A percentile compares a stretch with the other conserved stretches of the same genome.
Conservation (phyloP, 306 rosid genomes). For the Pachyrhizus erosus region DNA sequence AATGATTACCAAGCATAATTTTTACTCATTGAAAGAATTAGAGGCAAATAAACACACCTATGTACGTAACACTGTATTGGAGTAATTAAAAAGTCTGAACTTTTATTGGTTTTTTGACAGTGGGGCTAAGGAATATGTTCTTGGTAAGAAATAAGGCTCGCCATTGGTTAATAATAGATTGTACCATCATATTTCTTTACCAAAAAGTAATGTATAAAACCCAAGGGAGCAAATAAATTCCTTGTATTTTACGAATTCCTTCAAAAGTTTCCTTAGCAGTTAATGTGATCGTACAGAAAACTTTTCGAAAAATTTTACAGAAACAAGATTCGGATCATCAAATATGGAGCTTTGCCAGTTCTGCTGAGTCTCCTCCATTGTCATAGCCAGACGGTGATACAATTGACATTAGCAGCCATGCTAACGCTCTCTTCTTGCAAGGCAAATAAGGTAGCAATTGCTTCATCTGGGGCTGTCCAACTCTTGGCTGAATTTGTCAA, state of each 20-base stretch:
- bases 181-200: constrained; percentile 47
- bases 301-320: constrained; percentile 45
- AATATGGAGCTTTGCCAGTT: constrained; percentile 65
- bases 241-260: constrained; percentile 47
- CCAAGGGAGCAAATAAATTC: constrained; percentile 34
- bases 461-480: constrained; percentile 66
- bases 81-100: constrained; percentile 36
- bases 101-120: constrained; percentile 46
- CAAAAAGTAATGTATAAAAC: constrained; percentile 39
- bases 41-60: constrained; percentile 12
- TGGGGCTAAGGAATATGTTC: constrained; percentile 60
- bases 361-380: constrained; percentile 65
- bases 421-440: constrained; percentile 79
- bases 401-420: constrained; percentile 64
- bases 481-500: constrained; percentile 53
- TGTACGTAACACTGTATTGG: constrained; percentile 8
- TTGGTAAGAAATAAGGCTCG: constrained; percentile 43
- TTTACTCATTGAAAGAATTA: not conserved
- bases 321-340: constrained; percentile 70
- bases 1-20: not conserved
- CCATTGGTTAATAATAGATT: constrained; percentile 39
- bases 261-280: constrained; percentile 28
- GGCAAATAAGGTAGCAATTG: constrained; percentile 66
- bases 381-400: constrained; percentile 50
- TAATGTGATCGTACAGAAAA: constrained; percentile 2